phyloP scores from a whole-genome alignment of 768 basidiomycete genomes.

The Termitomyces titanicus region DNA sequence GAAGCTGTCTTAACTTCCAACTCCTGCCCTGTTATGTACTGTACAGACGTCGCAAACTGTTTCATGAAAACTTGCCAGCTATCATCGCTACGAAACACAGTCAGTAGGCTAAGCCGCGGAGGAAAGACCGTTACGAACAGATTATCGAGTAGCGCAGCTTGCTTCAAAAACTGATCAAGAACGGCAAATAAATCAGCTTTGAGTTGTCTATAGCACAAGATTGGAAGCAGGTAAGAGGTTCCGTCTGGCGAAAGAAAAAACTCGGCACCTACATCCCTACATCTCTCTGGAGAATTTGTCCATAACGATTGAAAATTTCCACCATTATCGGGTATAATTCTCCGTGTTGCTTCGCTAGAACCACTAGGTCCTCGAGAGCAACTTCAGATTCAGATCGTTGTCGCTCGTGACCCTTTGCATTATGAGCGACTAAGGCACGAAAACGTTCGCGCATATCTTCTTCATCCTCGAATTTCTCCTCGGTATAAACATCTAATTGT shows the following conservation, averaged over 20 bases:
- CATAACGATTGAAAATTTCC: slow-evolving; percentile 55
- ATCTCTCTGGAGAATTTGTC: slow-evolving; percentile 53
- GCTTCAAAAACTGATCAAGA: slow-evolving; percentile 50
- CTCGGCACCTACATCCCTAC: slow-evolving; percentile 51
- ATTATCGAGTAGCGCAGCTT: slow-evolving; percentile 53
- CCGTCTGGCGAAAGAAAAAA: neutral
- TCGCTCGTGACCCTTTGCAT: slow-evolving; percentile 26
- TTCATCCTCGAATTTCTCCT: slow-evolving; percentile 90
- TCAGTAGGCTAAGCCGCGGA: neutral
- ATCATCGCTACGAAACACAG: slow-evolving; percentile 46
- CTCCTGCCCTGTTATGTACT: slow-evolving; percentile 63
- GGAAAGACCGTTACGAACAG: slow-evolving; percentile 43
- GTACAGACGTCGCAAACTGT: slow-evolving; percentile 55
- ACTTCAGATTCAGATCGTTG: slow-evolving; percentile 47
- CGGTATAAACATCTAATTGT: slow-evolving; percentile 77
- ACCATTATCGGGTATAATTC: slow-evolving; percentile 62
- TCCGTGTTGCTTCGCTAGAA: slow-evolving; percentile 55
- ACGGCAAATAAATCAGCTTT: slow-evolving; percentile 11
- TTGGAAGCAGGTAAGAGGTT: neutral
- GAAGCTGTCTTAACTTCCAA: slow-evolving; percentile 48
- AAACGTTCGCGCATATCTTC: slow-evolving; percentile 75
- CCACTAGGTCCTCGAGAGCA: slow-evolving; percentile 58
- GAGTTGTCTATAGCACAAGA: slow-evolving; percentile 1
- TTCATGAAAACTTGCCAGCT: slow-evolving; percentile 63
- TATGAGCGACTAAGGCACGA: slow-evolving; percentile 27